These are phyloP conservation scores for Kwoniella dejecticola DNA, from an alignment of 768 basidiomycete genomes.

Conservation along the genomic window DNA sequence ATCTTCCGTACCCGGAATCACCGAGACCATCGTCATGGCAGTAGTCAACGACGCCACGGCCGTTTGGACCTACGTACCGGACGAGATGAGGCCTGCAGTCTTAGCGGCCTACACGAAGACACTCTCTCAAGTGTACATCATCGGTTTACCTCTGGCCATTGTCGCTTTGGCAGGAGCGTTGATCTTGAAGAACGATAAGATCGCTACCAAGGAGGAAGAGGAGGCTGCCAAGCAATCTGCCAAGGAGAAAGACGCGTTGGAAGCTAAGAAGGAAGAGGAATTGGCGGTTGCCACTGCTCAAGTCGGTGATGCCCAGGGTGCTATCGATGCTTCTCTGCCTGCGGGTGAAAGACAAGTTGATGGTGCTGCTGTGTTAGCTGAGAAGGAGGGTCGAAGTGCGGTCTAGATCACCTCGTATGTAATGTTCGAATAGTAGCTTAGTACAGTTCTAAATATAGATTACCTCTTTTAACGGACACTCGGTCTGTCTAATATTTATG, in stretches of 20 bases:
- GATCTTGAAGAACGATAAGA: conserved; percentile 53
- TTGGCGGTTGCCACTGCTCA: conserved; percentile 11
- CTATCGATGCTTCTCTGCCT: conserved; percentile 7
- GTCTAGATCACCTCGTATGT: not conserved
- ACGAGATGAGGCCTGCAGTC: conserved; percentile 12
- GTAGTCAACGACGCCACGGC: conserved; percentile 47
- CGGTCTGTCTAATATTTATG: not conserved
- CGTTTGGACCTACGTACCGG: conserved; percentile 49
- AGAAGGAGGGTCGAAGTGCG: conserved; percentile 24
- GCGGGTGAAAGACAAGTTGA: conserved; percentile 9
- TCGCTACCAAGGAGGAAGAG: conserved; percentile 51
- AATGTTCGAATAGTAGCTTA: conserved; percentile 2
- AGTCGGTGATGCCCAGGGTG: conserved; percentile 14
- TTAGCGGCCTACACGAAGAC: conserved; percentile 42
- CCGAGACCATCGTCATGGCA: conserved; percentile 26
- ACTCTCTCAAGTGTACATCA: conserved; percentile 52
- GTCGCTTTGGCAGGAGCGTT: conserved; percentile 45
- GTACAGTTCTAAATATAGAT: no score
- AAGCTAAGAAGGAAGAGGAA: conserved; percentile 20
- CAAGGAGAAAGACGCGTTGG: conserved; percentile 27
- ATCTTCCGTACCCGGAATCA: conserved; percentile 40
- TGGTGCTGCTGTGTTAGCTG: conserved; percentile 14
- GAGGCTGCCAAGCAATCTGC: conserved; percentile 29
- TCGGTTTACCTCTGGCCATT: conserved; percentile 53
- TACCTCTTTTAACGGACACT: not conserved